Evolutionary conservation across 2,329 filamentous ascomycete genomes (phyloP).

Genomic region (Diaporthe australafricana): DNA sequence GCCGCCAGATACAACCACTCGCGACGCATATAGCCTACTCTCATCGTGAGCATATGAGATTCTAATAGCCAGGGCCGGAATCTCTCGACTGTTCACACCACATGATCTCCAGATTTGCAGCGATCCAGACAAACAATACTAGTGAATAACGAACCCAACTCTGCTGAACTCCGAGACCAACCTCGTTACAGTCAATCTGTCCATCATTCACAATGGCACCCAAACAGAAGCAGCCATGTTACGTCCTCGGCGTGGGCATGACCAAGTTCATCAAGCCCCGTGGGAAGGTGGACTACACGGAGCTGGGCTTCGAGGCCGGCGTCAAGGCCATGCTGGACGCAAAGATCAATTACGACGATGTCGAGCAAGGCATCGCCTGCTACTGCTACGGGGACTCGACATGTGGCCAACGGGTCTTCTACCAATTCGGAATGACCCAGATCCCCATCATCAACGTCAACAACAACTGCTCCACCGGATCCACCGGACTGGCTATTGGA

Average conservation of each 20-base stretch:
- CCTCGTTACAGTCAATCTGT: not conserved
- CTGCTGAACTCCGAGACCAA: no score
- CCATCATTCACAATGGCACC: constrained; percentile 55
- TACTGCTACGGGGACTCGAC: constrained; percentile 98
- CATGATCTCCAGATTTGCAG: no score
- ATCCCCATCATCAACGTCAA: constrained; percentile 99
- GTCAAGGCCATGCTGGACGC: constrained; percentile 88
- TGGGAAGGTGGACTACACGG: constrained; percentile 93
- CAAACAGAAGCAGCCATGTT: constrained; percentile 68
- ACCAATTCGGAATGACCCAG: constrained; percentile 97
- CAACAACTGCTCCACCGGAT: constrained; percentile 98
- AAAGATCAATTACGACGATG: constrained; percentile 95
- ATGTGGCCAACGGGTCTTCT: constrained; percentile 95
- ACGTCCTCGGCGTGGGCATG: constrained; percentile 98
- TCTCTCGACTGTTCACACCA: not conserved
- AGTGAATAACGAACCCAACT: not conserved
- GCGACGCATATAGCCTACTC: not conserved
- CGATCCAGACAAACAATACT: no score
- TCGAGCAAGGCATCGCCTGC: constrained; percentile 95
- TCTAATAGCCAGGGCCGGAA: not conserved
- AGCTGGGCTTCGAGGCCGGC: constrained; percentile 92
- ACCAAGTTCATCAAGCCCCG: constrained; percentile 99
- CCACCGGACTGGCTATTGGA: constrained; percentile 87
- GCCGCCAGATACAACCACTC: not conserved
- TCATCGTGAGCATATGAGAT: not conserved